A percentile compares a stretch with the other conserved stretches of the same genome.
Conservation (phyloP, 2,329 filamentous ascomycete species). For the Apiospora malaysiana region DNA sequence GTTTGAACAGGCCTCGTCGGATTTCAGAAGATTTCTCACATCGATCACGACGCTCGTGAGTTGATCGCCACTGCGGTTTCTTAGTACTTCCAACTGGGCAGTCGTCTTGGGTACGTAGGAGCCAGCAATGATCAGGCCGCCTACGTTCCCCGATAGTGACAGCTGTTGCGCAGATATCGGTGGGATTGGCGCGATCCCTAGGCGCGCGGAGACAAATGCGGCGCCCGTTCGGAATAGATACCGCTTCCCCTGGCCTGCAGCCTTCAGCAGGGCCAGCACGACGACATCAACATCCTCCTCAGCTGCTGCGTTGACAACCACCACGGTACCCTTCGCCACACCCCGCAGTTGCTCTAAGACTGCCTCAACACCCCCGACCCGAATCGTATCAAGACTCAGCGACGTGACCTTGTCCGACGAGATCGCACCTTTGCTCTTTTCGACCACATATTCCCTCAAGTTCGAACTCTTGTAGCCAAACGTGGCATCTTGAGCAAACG, state of each 20-base stretch:
- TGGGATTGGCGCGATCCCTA: conserved; percentile 57
- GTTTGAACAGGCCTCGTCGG: conserved; percentile 37
- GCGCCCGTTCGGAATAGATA: conserved; percentile 49
- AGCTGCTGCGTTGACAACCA: conserved; percentile 59
- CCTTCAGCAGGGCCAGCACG: conserved; percentile 51
- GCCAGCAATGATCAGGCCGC: conserved; percentile 61
- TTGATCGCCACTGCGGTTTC: conserved; percentile 43
- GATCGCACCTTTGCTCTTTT: conserved; percentile 56
- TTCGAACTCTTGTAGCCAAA: conserved; percentile 64
- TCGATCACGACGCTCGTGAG: conserved; percentile 54
- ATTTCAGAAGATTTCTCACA: conserved; percentile 53
- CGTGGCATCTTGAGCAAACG: conserved; percentile 62
- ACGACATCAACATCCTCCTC: conserved; percentile 63
- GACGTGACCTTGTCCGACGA: conserved; percentile 46
- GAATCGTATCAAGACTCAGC: conserved; percentile 54
- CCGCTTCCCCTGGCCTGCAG: conserved; percentile 39
- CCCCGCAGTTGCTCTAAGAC: conserved; percentile 48
- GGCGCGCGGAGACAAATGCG: conserved; percentile 51
- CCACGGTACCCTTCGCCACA: conserved; percentile 45
- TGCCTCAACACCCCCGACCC: conserved; percentile 48
- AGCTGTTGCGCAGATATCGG: conserved; percentile 55
- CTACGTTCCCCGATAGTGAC: conserved; percentile 43
- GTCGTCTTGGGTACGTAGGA: conserved; percentile 67
- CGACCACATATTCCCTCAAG: conserved; percentile 56
- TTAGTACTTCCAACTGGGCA: conserved; percentile 54